Evolutionary conservation across 352 stramenopile species (phyloP).

Genomic region (Phytophthora hibernalis): DNA sequence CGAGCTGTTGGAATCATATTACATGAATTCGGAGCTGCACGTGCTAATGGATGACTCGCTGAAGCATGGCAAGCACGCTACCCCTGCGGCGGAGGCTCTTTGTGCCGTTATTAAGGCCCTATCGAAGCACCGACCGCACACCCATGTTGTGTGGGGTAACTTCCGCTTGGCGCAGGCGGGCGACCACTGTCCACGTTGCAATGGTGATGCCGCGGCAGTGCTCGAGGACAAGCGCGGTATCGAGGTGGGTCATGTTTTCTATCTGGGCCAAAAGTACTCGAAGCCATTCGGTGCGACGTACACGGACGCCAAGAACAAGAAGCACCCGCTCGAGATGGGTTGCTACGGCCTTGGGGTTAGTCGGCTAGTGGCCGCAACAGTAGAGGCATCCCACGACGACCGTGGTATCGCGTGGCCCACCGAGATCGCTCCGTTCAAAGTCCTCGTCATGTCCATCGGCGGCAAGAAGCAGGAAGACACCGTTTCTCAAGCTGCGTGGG

Average conservation of each 20-base stretch:
- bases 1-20: constrained; percentile 40
- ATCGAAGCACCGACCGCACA: constrained; percentile 25
- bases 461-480: constrained; percentile 61
- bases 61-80: constrained; percentile 20
- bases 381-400: constrained; percentile 83
- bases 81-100: constrained; percentile 31
- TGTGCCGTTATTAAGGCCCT: constrained; percentile 21
- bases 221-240: constrained; percentile 86
- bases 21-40: constrained; percentile 47
- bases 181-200: constrained; percentile 69
- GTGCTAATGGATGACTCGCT: constrained; percentile 83
- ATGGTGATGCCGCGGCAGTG: constrained; percentile 29
- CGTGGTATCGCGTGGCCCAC: constrained; percentile 85
- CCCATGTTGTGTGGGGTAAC: constrained; percentile 43
- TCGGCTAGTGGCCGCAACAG: constrained; percentile 78
- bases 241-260: constrained; percentile 91
- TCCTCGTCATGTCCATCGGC: constrained; percentile 80
- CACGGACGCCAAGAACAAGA: constrained; percentile 51
- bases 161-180: constrained; percentile 74
- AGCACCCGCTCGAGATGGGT: constrained; percentile 85
- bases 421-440: constrained; percentile 84
- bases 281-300: constrained; percentile 80
- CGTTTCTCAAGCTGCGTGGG: constrained; percentile 48
- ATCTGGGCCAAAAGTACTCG: constrained; percentile 91
- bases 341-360: constrained; percentile 90